Evolutionary conservation across 768 basidiomycete species (phyloP), one percentile per base, ranked within the genome.

Genomic region (Cantharellus cinnabarinus): DNA sequence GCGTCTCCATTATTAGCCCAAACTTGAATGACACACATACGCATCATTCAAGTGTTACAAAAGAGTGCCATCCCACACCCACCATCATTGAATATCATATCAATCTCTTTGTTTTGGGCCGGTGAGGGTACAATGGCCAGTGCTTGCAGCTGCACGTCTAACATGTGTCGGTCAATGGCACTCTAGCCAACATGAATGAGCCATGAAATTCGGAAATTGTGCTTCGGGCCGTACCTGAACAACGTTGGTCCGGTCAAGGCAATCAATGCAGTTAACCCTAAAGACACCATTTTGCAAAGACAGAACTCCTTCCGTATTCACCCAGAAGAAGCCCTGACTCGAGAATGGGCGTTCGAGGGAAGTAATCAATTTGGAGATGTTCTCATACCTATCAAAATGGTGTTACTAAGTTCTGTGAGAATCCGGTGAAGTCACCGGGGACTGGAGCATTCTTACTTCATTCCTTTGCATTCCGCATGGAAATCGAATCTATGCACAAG

Each of bases 1-100:
- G 89, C 85, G 67, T 99, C 95, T 0, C 95, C 95, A 64, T 98
- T 98, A 67, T 98, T 95, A 2, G 95, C 95, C 95, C 95, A 99
- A 15, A 89, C 87, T 87, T 55, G 4, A 1, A 48, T 10, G 44
- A 1, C 44, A 48, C 44, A 1, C 10, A 10, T 10, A 48, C 29
- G 10, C 44, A 48, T 29, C 10, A 48, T 48, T 48, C 44, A 48
- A 48, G 20, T 10, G 44, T 29, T 29, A 48, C 44, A 10, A 1
- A 10, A 29, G 29, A 10, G 10, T 29, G 29, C 44, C 10, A 48
- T 48, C 29, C 44, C 10, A 48, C 68, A 63, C 69, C 48, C 57
- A 86, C 86, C 79, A 67, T 87, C 80, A 63, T 89, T 93, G 67
- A 93, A 88, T 15, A 80, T 77, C 15, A 78, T 64, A 64, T 94